Base-by-base conservation (phyloP, 2,329 filamentous ascomycete species). In the Epichloe sp. region DNA sequence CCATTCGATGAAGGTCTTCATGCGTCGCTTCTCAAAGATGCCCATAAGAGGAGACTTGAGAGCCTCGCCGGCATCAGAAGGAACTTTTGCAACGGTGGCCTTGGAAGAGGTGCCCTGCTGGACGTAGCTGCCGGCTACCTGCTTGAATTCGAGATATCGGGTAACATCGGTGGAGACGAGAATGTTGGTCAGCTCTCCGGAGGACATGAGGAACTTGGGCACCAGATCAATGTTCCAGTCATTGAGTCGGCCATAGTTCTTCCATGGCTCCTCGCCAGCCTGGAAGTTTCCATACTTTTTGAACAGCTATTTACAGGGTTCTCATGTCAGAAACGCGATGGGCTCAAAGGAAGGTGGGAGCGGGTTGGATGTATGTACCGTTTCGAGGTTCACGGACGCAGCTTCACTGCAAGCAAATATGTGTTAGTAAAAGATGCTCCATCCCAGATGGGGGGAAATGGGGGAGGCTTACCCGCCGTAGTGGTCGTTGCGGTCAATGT, bases 201-300 rank as follows among this genome's bases (percentile, higher is more conserved):
- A 95, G 54, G 91, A 89, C 90, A 98, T 97, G 69, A 98, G 81
- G 64, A 98, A 84, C 79, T 98, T 98, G 60, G 93, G 91, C 47
- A 98, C 90, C 55, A 98, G 80, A 68, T 98, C 94, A 71, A 98
- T 94, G 77, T 96, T 97, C 93, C 93, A 98, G 79, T 97, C 91
- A 73, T 96, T 96, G 67, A 83, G 77, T 54, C 93, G 86, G 62
- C 91, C 91, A 69, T 96, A 97, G 72, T 95, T 90, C 77, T 94
- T 91, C 93, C 93, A 97, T 59, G 91, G 90, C 76, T 96, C 87
- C 65, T 89, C 84, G 60, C 86, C 87, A 55, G 78, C 68, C 54
- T 73, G 68, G 66, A 82, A 87, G 76, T 93, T 93, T 68, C 88
- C 87, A 70, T 95, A 94, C 70, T 90, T 94, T 76, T 93, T 95